A percentile compares a stretch with the other conserved stretches of the same genome.
phyloP scores from a whole-genome alignment of 2,329 filamentous ascomycete species.

The Neonectria faginata region DNA sequence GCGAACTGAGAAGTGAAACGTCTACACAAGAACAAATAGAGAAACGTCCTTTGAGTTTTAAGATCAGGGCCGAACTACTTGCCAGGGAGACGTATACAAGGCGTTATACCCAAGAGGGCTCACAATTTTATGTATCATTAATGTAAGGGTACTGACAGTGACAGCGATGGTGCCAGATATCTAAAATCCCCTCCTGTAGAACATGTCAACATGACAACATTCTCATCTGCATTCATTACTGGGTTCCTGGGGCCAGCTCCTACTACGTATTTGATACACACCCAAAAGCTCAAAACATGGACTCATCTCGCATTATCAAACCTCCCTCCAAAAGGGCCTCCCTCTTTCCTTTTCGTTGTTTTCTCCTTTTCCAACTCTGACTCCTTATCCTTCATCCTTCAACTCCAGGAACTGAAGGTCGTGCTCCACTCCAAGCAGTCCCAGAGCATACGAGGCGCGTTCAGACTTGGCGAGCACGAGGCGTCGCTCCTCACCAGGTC shows the following conservation, averaged over 20 bases:
- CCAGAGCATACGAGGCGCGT: conserved; percentile 80
- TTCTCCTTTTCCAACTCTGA: not conserved
- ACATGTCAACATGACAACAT: conserved; percentile 4
- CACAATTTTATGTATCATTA: conserved; percentile 48
- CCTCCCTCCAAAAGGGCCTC: conserved; percentile 4
- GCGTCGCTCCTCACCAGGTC: conserved; percentile 54
- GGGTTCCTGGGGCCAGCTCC: conserved; percentile 4
- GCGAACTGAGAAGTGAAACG: conserved; percentile 62
- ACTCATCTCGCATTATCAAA: conserved; percentile 19
- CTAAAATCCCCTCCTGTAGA: conserved; percentile 3
- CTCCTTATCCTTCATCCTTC: conserved; percentile 55
- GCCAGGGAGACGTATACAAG: conserved; percentile 32
- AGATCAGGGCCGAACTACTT: conserved; percentile 29
- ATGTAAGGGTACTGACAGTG: conserved; percentile 39
- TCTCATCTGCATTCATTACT: not conserved
- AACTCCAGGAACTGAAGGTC: conserved; percentile 75
- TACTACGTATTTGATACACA: conserved; percentile 7
- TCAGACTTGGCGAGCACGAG: conserved; percentile 73
- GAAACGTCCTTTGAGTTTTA: conserved; percentile 28
- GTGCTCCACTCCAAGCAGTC: conserved; percentile 80
- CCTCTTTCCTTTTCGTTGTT: not conserved
- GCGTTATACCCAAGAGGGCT: conserved; percentile 19
- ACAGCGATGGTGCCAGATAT: conserved; percentile 31
- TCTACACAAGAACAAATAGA: conserved; percentile 36
- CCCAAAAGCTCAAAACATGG: not conserved